Base-by-base conservation (phyloP, 495 filamentous ascomycete genomes). In the Penicillium atrosanguineum region DNA sequence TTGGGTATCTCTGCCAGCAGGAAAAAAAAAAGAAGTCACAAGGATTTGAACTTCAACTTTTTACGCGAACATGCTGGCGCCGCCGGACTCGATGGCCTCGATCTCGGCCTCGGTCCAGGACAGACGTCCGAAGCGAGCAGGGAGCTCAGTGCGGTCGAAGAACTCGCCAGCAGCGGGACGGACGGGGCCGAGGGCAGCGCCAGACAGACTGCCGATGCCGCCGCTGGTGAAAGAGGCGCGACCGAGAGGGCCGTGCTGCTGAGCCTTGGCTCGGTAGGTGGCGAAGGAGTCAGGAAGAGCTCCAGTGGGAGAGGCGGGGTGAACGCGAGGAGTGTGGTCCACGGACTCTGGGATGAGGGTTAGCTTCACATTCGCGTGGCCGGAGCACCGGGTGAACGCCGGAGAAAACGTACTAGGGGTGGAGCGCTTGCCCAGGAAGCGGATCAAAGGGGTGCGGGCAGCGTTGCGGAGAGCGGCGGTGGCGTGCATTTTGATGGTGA, bases 31-130 rank as follows among this genome's bases (percentile, higher is more conserved):
- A 34, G 38, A 40, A 40, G 9, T 19, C 16, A 18, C 34, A 2
- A n/a, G n/a, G 34, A 2, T 12, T n/a, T 11, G n/a, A n/a, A 19
- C 9, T 40, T 25, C 23, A 21, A 45, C 36, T n/a, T 39, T 63
- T 77, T 74, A 81, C 53, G 71, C 76, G 69, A 71, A 77, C 57
- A 87, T 62, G 60, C 83, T 88, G 14, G 93, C 94, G 49, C 94
- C 94, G 25, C 91, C 95, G 26, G 87, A 88, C 82, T 97, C 91
- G 50, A 98, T 80, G 29, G 91, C 91, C 68, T 97, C 95, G 52
- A 98, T 98, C 79, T 98, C 94, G 41, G 84, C 85, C 60, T 84
- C 66, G 23, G 77, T 85, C 70, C 89, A 85, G 16, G 83, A 78
- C 14, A 80, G 74, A 48, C 93, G 79, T 61, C 87, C 83, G 66